Evolutionary conservation across 192 early-diverging fungal genomes (phyloP).

Genomic region (Funneliformis geosporum): DNA sequence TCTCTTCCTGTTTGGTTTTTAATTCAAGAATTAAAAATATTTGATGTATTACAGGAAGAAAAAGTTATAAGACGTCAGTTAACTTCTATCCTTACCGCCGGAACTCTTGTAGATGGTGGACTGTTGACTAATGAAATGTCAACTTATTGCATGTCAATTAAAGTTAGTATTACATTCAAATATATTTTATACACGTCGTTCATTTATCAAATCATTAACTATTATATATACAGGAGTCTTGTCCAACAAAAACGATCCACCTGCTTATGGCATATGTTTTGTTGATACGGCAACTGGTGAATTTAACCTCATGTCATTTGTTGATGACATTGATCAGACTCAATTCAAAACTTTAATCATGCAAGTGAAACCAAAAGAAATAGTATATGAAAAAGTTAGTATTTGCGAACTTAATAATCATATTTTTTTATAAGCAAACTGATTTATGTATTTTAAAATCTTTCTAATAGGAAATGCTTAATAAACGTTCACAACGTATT

Average conservation of each 20-base stretch:
- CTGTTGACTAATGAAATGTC: constrained; percentile 87
- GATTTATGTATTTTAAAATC: neutral
- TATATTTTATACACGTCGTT: neutral
- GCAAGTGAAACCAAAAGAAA: constrained; percentile 89
- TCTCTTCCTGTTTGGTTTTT: neutral
- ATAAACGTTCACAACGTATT: constrained; percentile 47
- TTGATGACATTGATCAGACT: constrained; percentile 87
- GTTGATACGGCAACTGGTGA: constrained; percentile 95
- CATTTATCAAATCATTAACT: neutral
- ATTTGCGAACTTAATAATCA: too few species aligned
- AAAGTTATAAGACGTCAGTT: constrained; percentile 85
- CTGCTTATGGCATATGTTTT: constrained; percentile 85
- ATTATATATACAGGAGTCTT: constrained; percentile 40
- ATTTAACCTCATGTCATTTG: constrained; percentile 76
- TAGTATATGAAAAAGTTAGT: constrained; percentile 78
- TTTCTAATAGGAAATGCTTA: constrained; percentile 32
- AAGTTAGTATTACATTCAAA: constrained; percentile 49
- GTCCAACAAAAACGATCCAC: constrained; percentile 39
- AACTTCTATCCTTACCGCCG: constrained; percentile 83
- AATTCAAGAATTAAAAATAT: constrained; percentile 1
- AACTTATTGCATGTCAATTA: constrained; percentile 95
- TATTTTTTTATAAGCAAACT: too few species aligned
- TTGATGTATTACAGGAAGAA: constrained; percentile 53
- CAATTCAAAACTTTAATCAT: constrained; percentile 90
- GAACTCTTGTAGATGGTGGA: constrained; percentile 87